These are phyloP conservation scores for Nakazawaea holstii DNA, from an alignment of 805 yeast species.

Conservation along the genomic window DNA sequence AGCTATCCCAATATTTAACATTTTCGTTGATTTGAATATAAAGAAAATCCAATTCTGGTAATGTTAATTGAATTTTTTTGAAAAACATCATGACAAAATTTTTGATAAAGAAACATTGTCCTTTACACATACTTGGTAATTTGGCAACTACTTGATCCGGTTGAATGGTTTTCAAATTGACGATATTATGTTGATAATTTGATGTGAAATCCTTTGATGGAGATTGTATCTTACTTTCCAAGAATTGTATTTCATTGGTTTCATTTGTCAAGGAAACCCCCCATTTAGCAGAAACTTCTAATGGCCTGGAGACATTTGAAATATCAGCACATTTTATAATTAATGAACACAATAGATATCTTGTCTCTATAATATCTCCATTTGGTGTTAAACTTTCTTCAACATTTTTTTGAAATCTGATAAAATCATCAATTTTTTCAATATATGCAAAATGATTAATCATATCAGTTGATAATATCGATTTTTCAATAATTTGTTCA, in stretches of 20 bases:
- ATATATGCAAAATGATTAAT: conserved; percentile 77
- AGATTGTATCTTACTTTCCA: conserved; percentile 10
- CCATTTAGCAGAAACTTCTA: conserved; percentile 77
- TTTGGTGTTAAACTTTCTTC: conserved; percentile 3
- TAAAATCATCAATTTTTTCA: conserved; percentile 38
- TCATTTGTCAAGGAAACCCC: conserved; percentile 76
- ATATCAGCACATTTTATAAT: conserved; percentile 94
- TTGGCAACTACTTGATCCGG: conserved; percentile 36
- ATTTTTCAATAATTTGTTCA: conserved; percentile 13
- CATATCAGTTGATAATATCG: conserved; percentile 88
- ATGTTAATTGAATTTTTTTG: conserved; percentile 49
- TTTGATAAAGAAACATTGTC: conserved; percentile 79
- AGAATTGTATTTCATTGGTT: conserved; percentile 51
- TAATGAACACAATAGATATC: conserved; percentile 50
- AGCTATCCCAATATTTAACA: conserved; percentile 48
- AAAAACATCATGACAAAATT: conserved; percentile 80
- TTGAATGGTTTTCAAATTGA: conserved; percentile 21
- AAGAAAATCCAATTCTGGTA: conserved; percentile 59
- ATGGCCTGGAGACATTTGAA: conserved; percentile 83
- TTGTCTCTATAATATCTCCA: conserved; percentile 18
- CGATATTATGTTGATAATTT: conserved; percentile 11
- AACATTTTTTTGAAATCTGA: conserved; percentile 5
- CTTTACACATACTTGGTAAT: conserved; percentile 52
- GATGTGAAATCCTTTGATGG: conserved; percentile 1
- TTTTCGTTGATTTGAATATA: conserved; percentile 48